Evolutionary conservation across 257 asterid genomes (phyloP).

Genomic region (Capsicum chinense): DNA sequence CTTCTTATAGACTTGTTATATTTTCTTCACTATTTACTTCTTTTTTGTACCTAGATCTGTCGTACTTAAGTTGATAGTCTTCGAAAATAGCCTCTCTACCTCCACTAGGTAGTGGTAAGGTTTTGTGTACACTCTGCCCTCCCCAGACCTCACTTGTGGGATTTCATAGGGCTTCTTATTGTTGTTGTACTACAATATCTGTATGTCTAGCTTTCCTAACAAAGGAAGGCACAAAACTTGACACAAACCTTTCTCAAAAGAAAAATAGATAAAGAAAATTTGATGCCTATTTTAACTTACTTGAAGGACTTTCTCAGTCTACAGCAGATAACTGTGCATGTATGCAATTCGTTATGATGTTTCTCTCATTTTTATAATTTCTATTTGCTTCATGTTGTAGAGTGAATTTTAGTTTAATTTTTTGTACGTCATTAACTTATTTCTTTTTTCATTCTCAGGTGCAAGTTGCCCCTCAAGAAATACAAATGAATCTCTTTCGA

Average conservation of each 20-base stretch:
- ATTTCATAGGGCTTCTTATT: too few species aligned
- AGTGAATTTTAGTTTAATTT: neutral
- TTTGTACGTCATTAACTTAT: neutral
- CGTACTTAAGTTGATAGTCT: too few species aligned
- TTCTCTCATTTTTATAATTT: neutral
- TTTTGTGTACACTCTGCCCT: too few species aligned
- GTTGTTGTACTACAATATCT: neutral
- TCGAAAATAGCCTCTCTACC: too few species aligned
- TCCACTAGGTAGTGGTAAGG: too few species aligned
- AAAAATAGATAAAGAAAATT: too few species aligned
- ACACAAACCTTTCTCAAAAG: too few species aligned
- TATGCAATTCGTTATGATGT: neutral
- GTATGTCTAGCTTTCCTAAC: neutral
- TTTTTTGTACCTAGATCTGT: too few species aligned
- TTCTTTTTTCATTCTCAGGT: slow-evolving; percentile 45
- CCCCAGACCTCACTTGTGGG: too few species aligned
- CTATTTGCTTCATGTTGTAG: neutral
- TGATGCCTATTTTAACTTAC: neutral
- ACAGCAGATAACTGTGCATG: neutral
- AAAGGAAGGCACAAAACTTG: neutral
- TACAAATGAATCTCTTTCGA: slow-evolving; percentile 36
- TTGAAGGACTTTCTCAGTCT: neutral
- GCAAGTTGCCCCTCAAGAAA: slow-evolving; percentile 36
- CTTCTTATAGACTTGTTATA: too few species aligned
- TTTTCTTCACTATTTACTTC: too few species aligned